Base-by-base conservation (phyloP, 108 stramenopile species). In the Stephanodiscus minutulus region DNA sequence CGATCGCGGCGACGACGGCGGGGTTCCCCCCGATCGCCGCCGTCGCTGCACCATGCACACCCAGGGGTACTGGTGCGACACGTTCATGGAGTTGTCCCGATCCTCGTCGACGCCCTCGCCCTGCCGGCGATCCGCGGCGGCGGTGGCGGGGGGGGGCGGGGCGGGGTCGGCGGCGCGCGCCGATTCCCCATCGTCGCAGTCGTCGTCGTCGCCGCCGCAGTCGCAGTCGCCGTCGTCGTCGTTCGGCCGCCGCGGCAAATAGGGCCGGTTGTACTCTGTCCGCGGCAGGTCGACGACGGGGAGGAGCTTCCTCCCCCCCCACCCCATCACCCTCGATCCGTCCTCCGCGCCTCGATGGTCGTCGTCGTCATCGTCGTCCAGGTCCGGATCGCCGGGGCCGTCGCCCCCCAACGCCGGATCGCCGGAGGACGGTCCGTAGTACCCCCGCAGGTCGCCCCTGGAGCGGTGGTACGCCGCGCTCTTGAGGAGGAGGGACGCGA, bases 1-100 rank as follows among this genome's bases (percentile, higher is more conserved):
- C n/a, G n/a, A n/a, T n/a, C n/a, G n/a, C n/a, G n/a, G n/a, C n/a
- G 31, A 33, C 31, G 31, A 33, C 31, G 31, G n/a, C n/a, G n/a
- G n/a, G n/a, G 41, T 29, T 15, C 54, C 29, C 5, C 27, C 21
- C 24, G 64, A 39, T 41, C 63, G 36, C 10, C 27, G 20, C 28
- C 24, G 50, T 22, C 75, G 41, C 36, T 72, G 76, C 20, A 84
- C 83, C 22, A 88, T 73, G 11, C 89, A 86, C 7, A 89, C 82
- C 74, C 86, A 88, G 5, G 93, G 93, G 59, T 73, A 86, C 63
- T 94, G 93, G 68, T 94, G 93, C 7, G 90, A 90, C 15, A 94
- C 60, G 63, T 83, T 94, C 29, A 91, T 49, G 25, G 79, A 65
- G 27, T 44, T 72, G 1, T 55, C 12, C 1, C 64, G 48, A 25